Conservation (phyloP, 352 stramenopile species). For the Pythium dissotocum region DNA sequence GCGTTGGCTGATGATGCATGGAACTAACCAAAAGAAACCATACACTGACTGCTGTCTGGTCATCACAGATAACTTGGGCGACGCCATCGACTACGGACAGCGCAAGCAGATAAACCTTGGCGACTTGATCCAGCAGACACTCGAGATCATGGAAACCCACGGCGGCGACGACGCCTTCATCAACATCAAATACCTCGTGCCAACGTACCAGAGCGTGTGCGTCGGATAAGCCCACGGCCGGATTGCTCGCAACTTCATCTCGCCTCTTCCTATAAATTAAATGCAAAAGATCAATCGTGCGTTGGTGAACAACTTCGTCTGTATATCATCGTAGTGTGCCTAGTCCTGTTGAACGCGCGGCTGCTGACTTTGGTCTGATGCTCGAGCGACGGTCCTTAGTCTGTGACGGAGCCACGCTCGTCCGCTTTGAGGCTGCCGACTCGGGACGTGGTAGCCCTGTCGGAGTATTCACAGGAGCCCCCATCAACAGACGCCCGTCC, state of each 20-base stretch:
- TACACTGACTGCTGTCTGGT: background rate
- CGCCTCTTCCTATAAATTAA: conserved; percentile 4
- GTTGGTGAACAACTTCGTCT: background rate
- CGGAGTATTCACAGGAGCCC: background rate
- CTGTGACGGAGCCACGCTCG: conserved; percentile 1
- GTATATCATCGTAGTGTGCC: background rate
- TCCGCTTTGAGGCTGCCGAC: background rate
- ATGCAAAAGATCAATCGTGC: background rate
- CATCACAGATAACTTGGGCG: conserved; percentile 92
- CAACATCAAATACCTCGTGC: conserved; percentile 98
- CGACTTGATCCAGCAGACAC: conserved; percentile 96
- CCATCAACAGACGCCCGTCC: background rate
- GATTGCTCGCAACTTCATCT: background rate
- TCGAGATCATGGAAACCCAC: conserved; percentile 96
- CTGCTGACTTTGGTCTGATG: conserved; percentile 34
- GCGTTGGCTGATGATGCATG: background rate
- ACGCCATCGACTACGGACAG: conserved; percentile 96
- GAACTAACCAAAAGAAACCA: background rate
- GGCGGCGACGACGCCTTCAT: conserved; percentile 97
- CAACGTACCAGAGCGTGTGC: conserved; percentile 94
- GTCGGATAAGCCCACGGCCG: conserved; percentile 41
- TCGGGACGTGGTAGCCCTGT: background rate
- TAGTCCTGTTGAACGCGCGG: background rate
- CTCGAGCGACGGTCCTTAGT: conserved; percentile 14
- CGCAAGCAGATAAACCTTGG: conserved; percentile 94